Base-by-base conservation (phyloP, 164 flowering plant genomes). In the Nymphaea thermarum region DNA sequence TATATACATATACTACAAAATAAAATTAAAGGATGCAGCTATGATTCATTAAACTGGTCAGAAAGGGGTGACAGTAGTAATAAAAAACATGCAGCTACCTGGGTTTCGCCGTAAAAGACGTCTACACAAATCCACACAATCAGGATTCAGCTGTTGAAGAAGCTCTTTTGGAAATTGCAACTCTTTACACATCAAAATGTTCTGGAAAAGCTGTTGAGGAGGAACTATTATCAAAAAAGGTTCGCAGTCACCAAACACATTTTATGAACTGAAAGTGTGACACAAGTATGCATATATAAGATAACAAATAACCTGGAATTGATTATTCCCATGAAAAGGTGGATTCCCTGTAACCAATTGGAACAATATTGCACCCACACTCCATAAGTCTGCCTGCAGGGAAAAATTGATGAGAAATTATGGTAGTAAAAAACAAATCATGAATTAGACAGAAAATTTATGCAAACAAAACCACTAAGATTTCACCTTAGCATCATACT, bases 361-460 rank as follows among this genome's bases (percentile, higher is more conserved):
- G 67, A 75, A 86, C 60, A 84, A 72, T 59, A 86, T 81, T 66
- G 85, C 86, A 62, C 90, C 90, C 18, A 84, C 87, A 77, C 90
- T 86, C 90, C 90, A 86, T 62, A 86, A 78, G 73, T 86, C 90
- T 71, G 90, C 90, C 90, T 86, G 79, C 75, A 73, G 3, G 62
- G 6, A 62, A 10, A 6, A 66, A 3, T 51, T 51, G 4, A 68
- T 8, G 2, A 66, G 51, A 60, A 63, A 25, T 25, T 25, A 25
- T 25, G 36, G 36, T 25, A 25, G 36, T 41, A 55, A 59, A 57
- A 47, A 69, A 68, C 16, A 41, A 66, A 43, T 71, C 15, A 4
- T 61, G 6, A 72, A 16, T 41, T 62, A 10, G 10, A 62, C 43
- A 72, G 10, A 42, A 6, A 25, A 25, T 25, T 25, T 25, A 25